These are phyloP conservation scores for Saccharomyces pastorianus DNA, from an alignment of 1,139 yeast genomes.

Conservation along the genomic window DNA sequence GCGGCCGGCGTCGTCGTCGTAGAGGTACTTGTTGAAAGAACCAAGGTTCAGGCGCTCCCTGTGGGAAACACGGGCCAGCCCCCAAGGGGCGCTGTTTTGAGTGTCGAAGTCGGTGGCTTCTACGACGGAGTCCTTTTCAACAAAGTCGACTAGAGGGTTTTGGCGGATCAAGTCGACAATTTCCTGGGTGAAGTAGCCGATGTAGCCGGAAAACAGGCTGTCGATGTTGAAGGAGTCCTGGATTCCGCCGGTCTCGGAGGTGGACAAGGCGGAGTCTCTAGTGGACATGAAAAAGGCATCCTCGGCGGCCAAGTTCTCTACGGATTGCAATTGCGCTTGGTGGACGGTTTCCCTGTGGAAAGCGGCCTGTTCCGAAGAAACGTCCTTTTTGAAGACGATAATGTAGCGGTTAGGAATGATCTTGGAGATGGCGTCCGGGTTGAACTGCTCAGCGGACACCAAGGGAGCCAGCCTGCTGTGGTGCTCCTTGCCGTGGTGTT, in stretches of 20 bases:
- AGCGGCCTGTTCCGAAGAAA: slow-evolving; percentile 42
- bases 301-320: slow-evolving; percentile 15
- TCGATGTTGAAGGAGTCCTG: slow-evolving; percentile 57
- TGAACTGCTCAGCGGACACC: not conserved
- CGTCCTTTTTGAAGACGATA: slow-evolving; percentile 59
- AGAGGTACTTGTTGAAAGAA: slow-evolving; percentile 77
- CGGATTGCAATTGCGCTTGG: slow-evolving; percentile 24
- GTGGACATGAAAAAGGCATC: slow-evolving; percentile 21
- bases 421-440: not conserved
- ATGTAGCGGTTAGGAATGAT: slow-evolving; percentile 70
- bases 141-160: slow-evolving; percentile 61
- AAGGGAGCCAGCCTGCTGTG: not conserved
- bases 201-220: slow-evolving; percentile 49
- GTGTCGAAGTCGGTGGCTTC: slow-evolving; percentile 53
- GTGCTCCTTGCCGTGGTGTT: not conserved
- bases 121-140: slow-evolving; percentile 75
- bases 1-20: slow-evolving; percentile 74
- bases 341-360: slow-evolving; percentile 45
- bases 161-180: slow-evolving; percentile 63
- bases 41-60: slow-evolving; percentile 68
- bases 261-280: slow-evolving; percentile 16
- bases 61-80: slow-evolving; percentile 87
- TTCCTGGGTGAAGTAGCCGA: slow-evolving; percentile 66
- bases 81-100: slow-evolving; percentile 91
- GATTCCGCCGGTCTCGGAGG: slow-evolving; percentile 46